A percentile compares a stretch with the other conserved stretches of the same genome.
Evolutionary conservation across 345 rosid genomes (phyloP).

Genomic region (Leavenworthia alabamica): DNA sequence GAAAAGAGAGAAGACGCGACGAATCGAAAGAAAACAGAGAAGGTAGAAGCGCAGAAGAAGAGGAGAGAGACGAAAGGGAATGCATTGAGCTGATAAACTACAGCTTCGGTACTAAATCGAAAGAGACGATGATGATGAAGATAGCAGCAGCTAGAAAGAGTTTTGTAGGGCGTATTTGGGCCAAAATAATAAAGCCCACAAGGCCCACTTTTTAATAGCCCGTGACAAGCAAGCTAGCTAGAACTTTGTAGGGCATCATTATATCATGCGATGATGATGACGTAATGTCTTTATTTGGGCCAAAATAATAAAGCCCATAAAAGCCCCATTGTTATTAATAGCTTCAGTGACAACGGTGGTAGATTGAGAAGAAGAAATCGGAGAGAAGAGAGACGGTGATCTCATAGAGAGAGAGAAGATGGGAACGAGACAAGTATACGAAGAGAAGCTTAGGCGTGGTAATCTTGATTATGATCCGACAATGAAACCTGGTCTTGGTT

Average conservation of each 20-base stretch:
- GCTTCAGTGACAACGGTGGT: not conserved
- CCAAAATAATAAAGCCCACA: conserved; percentile 1
- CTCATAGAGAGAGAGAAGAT: conserved; percentile 22
- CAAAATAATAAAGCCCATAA: not conserved
- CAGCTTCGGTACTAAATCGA: conserved; percentile 15
- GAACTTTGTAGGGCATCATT: conserved; percentile 15
- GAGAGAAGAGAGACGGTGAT: conserved; percentile 15
- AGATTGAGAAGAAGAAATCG: not conserved
- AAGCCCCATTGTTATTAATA: not conserved
- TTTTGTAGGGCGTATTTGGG: conserved; percentile 15
- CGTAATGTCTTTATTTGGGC: conserved; percentile 8
- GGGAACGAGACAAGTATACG: conserved; percentile 88
- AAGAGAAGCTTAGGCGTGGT: conserved; percentile 68
- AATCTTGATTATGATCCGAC: conserved; percentile 78
- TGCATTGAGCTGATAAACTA: conserved; percentile 25
- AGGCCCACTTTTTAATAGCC: conserved; percentile 1
- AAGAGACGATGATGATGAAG: conserved; percentile 20
- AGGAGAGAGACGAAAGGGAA: conserved; percentile 18
- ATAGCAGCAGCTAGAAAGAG: conserved; percentile 5
- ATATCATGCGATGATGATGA: conserved; percentile 1
- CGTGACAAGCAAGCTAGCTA: too few species aligned
- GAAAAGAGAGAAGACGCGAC: conserved; percentile 17
- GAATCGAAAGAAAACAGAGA: conserved; percentile 2
- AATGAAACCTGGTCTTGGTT: conserved; percentile 80
- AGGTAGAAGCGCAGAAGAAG: conserved; percentile 8